Conservation (phyloP, 768 basidiomycete species). For the Termitomyces sp. region DNA sequence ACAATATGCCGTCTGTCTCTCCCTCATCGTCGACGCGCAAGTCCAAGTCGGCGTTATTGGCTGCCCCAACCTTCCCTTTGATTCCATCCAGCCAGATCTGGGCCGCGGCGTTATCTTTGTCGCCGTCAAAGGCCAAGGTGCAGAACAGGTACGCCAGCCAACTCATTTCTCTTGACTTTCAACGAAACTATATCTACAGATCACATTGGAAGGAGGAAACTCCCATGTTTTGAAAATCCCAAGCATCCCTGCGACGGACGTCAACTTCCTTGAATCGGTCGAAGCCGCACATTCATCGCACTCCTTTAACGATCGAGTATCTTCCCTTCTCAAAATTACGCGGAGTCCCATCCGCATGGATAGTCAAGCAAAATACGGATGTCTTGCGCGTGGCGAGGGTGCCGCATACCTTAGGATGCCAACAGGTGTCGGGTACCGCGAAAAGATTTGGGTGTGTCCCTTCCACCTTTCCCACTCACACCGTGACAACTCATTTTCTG, state of each 20-base stretch:
- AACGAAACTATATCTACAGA: slow-evolving; percentile 25
- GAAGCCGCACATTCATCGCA: slow-evolving; percentile 93
- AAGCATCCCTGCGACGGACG: slow-evolving; percentile 34
- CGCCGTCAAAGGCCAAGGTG: slow-evolving; percentile 83
- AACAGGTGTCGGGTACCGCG: slow-evolving; percentile 69
- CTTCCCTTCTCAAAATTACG: slow-evolving; percentile 60
- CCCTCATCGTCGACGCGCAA: slow-evolving; percentile 71
- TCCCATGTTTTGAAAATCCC: slow-evolving; percentile 52
- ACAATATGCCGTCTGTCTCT: slow-evolving; percentile 90
- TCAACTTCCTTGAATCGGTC: slow-evolving; percentile 86
- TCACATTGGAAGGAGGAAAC: slow-evolving; percentile 45
- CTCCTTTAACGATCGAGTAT: slow-evolving; percentile 72
- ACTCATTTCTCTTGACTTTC: not conserved
- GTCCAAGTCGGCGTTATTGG: slow-evolving; percentile 86
- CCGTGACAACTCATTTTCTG: not conserved
- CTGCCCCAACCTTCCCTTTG: slow-evolving; percentile 83
- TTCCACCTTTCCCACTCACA: not conserved
- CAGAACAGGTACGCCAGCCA: slow-evolving; percentile 49
- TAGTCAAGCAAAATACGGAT: slow-evolving; percentile 92
- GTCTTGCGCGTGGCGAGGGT: slow-evolving; percentile 82
- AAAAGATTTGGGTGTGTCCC: slow-evolving; percentile 89
- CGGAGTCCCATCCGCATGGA: slow-evolving; percentile 80
- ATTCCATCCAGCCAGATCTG: slow-evolving; percentile 45
- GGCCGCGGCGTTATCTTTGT: slow-evolving; percentile 79
- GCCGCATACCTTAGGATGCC: slow-evolving; percentile 80